Base-by-base conservation (phyloP, 139 green algal species). In the Chlamydomonas incerta region DNA sequence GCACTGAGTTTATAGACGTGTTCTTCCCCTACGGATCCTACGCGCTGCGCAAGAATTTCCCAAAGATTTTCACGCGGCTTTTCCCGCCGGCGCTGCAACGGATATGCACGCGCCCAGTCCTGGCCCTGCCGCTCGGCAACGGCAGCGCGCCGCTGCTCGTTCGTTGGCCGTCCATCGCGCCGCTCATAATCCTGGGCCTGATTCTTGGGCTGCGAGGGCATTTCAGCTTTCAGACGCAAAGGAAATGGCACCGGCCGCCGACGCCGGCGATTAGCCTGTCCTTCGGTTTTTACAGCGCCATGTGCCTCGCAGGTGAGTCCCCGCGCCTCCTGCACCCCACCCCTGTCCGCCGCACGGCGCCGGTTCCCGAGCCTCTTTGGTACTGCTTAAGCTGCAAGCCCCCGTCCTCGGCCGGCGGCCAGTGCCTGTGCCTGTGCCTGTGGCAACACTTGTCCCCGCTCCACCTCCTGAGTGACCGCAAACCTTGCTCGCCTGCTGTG, bases 11-110 rank as follows among this genome's bases (percentile, higher is more conserved):
- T 18, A 21, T 81, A 20, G 55, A 81, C 28, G 55, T 81, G 3
- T 81, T 81, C 33, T 81, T 81, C 37, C 73, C 73, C 18, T 26
- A n/a, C 20, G 68, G 29, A 21, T 33, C 55, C 4, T 9, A 33
- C 0, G 21, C n/a, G 50, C 34, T 81, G 34, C 50, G 73, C 26
- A 57, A 18, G 21, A 31, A 24, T 15, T 1, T 26, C 50, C 21
- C 31, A 13, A 13, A 41, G 14, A 21, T 24, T 10, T 81, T 47
- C 18, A 34, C 31, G 4, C 31, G 9, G 15, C 4, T 69, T 10
- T 81, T 81, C 21, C 73, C 73, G 8, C 73, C 73, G 23, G 73
- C 66, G 3, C 57, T 81, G 55, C 73, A 81, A 17, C 31, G 33
- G 0, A 20, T 47, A 34, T 81, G 73, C 50, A 31, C 55, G 47